A percentile compares a stretch with the other conserved stretches of the same genome.
These are phyloP conservation scores for Colletotrichum paranaense DNA, from an alignment of 2,329 filamentous ascomycete genomes.

Conservation along the genomic window DNA sequence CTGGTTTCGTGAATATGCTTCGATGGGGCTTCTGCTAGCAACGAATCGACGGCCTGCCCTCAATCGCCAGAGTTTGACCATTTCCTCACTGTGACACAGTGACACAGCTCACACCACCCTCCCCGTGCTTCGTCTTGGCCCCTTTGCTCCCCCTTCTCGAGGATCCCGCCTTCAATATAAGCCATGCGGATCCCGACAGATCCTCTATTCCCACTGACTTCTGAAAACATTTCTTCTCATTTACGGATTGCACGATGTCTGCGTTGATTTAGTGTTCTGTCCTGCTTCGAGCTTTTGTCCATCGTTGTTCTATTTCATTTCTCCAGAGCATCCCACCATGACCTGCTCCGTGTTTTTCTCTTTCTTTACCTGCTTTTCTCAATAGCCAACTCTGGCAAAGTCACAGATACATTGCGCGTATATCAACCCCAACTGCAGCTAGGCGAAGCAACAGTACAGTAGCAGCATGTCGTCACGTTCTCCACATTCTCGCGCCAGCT, in stretches of 20 bases:
- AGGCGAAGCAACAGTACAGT: neutral
- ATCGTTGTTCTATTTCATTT: neutral
- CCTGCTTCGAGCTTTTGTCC: neutral
- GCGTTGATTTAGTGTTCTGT: neutral
- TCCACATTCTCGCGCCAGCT: conserved; percentile 4
- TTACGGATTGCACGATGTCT: neutral
- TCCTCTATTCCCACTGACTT: rapidly evolving
- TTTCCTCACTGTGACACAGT: neutral
- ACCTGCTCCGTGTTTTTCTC: neutral
- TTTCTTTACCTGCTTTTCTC: neutral
- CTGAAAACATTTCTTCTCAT: neutral
- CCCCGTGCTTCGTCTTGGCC: too few relatives aligned
- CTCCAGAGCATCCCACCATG: neutral
- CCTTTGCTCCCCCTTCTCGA: neutral
- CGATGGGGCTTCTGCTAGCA: neutral
- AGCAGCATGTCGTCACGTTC: conserved; percentile 1
- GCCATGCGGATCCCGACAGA: conserved; percentile 13
- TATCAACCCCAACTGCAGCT: conserved; percentile 18
- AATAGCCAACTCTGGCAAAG: neutral
- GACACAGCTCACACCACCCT: conserved; percentile 14
- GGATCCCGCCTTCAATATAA: conserved; percentile 22
- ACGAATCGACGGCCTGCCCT: neutral
- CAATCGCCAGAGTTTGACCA: neutral
- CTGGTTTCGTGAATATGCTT: conserved; percentile 9
- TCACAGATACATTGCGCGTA: neutral